Base-by-base conservation (phyloP, 2,329 filamentous ascomycete genomes). In the Aspergillus terreus region DNA sequence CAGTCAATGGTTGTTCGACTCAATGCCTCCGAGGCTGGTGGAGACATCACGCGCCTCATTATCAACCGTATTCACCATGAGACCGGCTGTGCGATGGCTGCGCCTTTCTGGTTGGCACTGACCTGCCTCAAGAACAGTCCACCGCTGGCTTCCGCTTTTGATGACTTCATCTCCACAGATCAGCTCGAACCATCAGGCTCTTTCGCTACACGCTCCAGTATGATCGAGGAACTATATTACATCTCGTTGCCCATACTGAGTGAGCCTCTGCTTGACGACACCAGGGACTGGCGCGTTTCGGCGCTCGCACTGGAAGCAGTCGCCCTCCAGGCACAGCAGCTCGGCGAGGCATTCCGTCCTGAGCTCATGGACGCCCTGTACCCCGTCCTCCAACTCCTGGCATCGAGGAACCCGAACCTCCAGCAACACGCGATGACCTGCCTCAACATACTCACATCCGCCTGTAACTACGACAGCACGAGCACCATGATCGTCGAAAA, bases 301-400 rank as follows among this genome's bases (percentile, higher is more conserved):
- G 88, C 90, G 1, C 79, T 96, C 32, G 87, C 92, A 0, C 73
- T 99, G 2, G 92, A 97, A 67, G 82, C 87, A 2, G 78, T 92
- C 6, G 86, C 91, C 0, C 82, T 92, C 50, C 86, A 90, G 55
- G 89, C 92, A 2, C 77, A 81, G 23, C 82, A 82, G 15, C 76
- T 87, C 35, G 80, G 83, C 17, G 66, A 79, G 47, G 81, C 82
- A 0, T 99, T 96, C 68, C 84, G 88, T 3, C 82, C 85, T 2
- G 92, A 97, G 65, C 79, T 99, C 9, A 90, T 96, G 46, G 94
- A 99, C 61, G 84, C 91, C 0, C 75, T 99, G 11, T 99, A 96
- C 67, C 92, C 94, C 0, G 79, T 96, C n/a, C 82, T 95, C 0
- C 89, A 94, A n/a, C 82, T 92, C 46, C 76, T 99, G 14, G 91